Evolutionary conservation across 352 stramenopile genomes (phyloP).

Genomic region (Globisporangium solare): DNA sequence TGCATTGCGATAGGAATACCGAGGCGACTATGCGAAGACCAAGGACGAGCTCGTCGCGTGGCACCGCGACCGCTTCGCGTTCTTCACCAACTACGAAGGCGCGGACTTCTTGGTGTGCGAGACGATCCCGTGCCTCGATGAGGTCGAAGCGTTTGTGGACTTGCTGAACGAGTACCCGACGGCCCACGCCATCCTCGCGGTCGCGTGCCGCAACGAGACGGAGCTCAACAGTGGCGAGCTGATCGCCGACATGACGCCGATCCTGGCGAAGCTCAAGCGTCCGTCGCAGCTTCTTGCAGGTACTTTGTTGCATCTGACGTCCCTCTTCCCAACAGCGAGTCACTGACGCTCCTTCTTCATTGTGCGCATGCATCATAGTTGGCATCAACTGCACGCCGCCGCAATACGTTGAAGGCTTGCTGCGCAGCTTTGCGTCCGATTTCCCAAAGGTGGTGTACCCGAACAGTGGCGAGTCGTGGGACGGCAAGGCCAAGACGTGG

Average conservation of each 20-base stretch:
- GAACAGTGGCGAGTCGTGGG: conserved; percentile 84
- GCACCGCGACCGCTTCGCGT: conserved; percentile 70
- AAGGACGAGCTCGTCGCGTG: conserved; percentile 66
- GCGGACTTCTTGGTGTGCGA: conserved; percentile 81
- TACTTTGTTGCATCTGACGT: not conserved
- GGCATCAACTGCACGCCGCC: conserved; percentile 86
- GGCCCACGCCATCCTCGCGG: conserved; percentile 50
- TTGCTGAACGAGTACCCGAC: conserved; percentile 63
- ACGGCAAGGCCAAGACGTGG: conserved; percentile 71
- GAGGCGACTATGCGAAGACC: conserved; percentile 69
- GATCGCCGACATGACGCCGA: conserved; percentile 31
- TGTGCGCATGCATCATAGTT: conserved; percentile 16
- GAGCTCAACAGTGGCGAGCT: conserved; percentile 68
- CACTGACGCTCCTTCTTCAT: not conserved
- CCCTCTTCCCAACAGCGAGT: not conserved
- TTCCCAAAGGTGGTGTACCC: conserved; percentile 74
- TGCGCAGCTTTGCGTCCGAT: conserved; percentile 37
- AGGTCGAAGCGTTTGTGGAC: conserved; percentile 75
- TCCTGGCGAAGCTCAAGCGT: conserved; percentile 51
- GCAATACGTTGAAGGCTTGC: conserved; percentile 57
- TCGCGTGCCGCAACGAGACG: conserved; percentile 55
- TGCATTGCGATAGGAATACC: conserved; percentile 63
- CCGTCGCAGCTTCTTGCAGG: conserved; percentile 49
- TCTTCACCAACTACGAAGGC: conserved; percentile 44
- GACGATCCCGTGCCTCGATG: conserved; percentile 81